Percentiles rank a stretch among this genome's conserved stretches.
phyloP scores from a whole-genome alignment of 192 early-diverging fungal genomes.

The Paraglomus occultum region DNA sequence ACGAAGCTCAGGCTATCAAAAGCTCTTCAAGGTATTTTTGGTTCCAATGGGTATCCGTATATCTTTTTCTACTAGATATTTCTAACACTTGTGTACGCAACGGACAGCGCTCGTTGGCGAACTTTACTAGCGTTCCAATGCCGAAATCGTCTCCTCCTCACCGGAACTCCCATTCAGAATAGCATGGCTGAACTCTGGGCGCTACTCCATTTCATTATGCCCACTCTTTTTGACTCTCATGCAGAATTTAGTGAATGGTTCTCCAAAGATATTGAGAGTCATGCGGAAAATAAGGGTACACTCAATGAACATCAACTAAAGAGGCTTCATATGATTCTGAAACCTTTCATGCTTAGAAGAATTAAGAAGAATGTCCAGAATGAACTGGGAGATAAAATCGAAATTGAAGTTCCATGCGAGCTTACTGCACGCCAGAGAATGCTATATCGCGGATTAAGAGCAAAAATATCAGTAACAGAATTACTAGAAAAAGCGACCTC shows the following conservation, averaged over 20 bases:
- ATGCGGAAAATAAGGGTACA: conserved; percentile 77
- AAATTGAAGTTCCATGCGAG: conserved; percentile 75
- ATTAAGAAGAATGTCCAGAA: conserved; percentile 89
- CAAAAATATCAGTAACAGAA: conserved; percentile 77
- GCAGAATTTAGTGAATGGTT: conserved; percentile 96
- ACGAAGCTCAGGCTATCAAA: conserved; percentile 95
- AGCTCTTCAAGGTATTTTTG: conserved; percentile 55
- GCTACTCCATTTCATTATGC: conserved; percentile 94
- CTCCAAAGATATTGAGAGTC: conserved; percentile 86
- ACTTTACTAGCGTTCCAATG: conserved; percentile 79
- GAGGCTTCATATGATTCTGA: conserved; percentile 87
- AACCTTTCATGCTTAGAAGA: conserved; percentile 93
- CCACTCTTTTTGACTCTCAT: conserved; percentile 88
- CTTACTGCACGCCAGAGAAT: conserved; percentile 71
- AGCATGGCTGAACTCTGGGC: conserved; percentile 95
- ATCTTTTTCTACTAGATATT: no score
- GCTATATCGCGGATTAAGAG: conserved; percentile 72
- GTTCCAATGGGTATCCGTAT: not conserved
- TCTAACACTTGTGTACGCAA: not conserved
- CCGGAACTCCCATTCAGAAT: conserved; percentile 94
- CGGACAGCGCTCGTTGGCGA: conserved; percentile 75
- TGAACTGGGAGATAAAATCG: conserved; percentile 90
- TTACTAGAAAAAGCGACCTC: conserved; percentile 67
- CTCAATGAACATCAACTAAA: conserved; percentile 84
- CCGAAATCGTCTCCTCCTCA: conserved; percentile 81